phyloP scores from a whole-genome alignment of 2,329 filamentous ascomycete species.

The Cladobotryum mycophilum region DNA sequence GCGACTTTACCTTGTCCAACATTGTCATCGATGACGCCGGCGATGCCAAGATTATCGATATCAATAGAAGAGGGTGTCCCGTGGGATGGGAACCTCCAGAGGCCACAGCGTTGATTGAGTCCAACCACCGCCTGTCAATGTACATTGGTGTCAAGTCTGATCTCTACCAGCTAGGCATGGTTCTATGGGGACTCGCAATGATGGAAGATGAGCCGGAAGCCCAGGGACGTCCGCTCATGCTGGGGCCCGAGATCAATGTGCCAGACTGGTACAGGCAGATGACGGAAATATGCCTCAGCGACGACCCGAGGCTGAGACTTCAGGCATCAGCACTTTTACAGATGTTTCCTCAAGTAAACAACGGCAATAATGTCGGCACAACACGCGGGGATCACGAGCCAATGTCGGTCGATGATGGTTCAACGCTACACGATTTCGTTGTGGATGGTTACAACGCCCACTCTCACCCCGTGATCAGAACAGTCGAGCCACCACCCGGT shows the following conservation, averaged over 20 bases:
- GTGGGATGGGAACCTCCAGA: constrained; percentile 98
- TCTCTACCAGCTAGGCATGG: constrained; percentile 94
- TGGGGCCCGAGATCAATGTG: constrained; percentile 54
- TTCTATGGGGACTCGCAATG: constrained; percentile 84
- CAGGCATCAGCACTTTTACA: constrained; percentile 67
- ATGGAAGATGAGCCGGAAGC: constrained; percentile 86
- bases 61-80: constrained; percentile 93
- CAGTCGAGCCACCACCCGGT: constrained; percentile 36
- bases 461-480: constrained; percentile 31
- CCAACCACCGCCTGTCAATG: constrained; percentile 86
- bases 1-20: constrained; percentile 94
- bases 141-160: constrained; percentile 98
- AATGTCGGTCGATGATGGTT: constrained; percentile 36
- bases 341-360: constrained; percentile 51
- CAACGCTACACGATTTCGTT: constrained; percentile 33
- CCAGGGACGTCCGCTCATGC: constrained; percentile 61
- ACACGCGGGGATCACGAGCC: constrained; percentile 22
- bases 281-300: constrained; percentile 69
- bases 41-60: constrained; percentile 95
- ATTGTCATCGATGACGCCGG: constrained; percentile 84
- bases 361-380: constrained; percentile 12
- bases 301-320: constrained; percentile 63
- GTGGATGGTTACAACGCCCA: constrained; percentile 29
- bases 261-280: constrained; percentile 75
- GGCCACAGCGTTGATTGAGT: constrained; percentile 76